Evolutionary conservation across 441 rosid genomes (phyloP), one percentile per base, ranked within the genome.

Genomic region (Aquilaria agallochum): DNA sequence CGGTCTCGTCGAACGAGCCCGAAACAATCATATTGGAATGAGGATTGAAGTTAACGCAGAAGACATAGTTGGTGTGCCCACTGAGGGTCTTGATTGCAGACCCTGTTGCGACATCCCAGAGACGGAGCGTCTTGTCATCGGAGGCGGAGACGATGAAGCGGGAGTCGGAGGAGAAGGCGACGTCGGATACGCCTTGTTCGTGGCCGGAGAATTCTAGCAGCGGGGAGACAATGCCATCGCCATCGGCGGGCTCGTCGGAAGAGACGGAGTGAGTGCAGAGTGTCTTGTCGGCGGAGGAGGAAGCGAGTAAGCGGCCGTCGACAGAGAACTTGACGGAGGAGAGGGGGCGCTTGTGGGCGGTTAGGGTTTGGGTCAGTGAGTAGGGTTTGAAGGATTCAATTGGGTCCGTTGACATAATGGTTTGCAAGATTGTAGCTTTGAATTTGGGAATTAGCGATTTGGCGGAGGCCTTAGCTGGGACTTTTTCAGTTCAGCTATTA

Each of bases 1-100:
- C 97, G n/a, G 98, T 89, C 69, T 90, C 98, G 34, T 92, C 97
- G 57, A 82, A 94, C 13, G 95, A 82, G 13, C 99, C 97, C 14
- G 93, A 90, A 47, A 84, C 98, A 46, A 94, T 81, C 90, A 90
- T 82, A 63, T 84, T 94, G 9, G 95, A 85, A 31, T 88, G 92
- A 1, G 95, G 96, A 62, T 90, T 89, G 80, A 94, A 90, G 66
- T 83, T 83, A 60, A 74, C 96, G 56, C 98, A 90, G 74, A 90
- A 85, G 62, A 72, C 93, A 68, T 81, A 84, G 52, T 87, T 89
- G 52, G 96, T 87, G 82, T 94, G 98, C 27, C 97, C 97, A 2
- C 36, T 58, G 11, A 93, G 87, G 49, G 95, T 83, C 47, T 81
- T 85, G 69, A 90, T 61, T 44, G 59, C 66, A 31, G 89, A 60